A percentile compares a stretch with the other conserved stretches of the same genome.
These are phyloP conservation scores for Verticillium zaregamsianum DNA, from an alignment of 2,329 filamentous ascomycete species.

Conservation along the genomic window DNA sequence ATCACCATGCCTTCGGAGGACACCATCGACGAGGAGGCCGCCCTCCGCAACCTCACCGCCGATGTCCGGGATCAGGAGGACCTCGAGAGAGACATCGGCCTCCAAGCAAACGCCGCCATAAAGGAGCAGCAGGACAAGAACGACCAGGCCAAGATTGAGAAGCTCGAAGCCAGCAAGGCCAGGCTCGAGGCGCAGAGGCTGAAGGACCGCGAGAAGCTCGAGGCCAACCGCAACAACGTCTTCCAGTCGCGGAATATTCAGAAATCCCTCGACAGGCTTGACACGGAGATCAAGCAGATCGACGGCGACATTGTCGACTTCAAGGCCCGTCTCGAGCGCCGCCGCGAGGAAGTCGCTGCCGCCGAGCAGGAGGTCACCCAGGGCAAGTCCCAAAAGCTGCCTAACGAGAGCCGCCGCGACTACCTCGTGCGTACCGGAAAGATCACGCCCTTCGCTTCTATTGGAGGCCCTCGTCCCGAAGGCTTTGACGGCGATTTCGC, in stretches of 20 bases:
- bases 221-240: constrained; percentile 37
- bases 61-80: constrained; percentile 77
- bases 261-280: not conserved
- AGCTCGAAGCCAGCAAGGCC: constrained; percentile 46
- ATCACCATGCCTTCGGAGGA: not conserved
- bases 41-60: constrained; percentile 59
- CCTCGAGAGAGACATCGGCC: constrained; percentile 78
- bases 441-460: constrained; percentile 89
- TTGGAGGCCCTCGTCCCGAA: constrained; percentile 59
- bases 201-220: constrained; percentile 43
- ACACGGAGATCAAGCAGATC: constrained; percentile 56
- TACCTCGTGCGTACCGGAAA: constrained; percentile 94
- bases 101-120: constrained; percentile 55
- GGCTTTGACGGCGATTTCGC: constrained; percentile 66
- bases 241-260: constrained; percentile 54
- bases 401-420: constrained; percentile 80
- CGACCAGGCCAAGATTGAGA: constrained; percentile 59
- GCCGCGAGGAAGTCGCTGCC: constrained; percentile 53
- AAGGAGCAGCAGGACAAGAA: constrained; percentile 60
- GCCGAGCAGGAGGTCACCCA: constrained; percentile 34
- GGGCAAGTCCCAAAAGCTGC: constrained; percentile 55
- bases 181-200: constrained; percentile 64
- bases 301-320: constrained; percentile 77
- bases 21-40: constrained; percentile 53
- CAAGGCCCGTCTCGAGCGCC: constrained; percentile 71